These are phyloP conservation scores for Cercospora sp. DNA, from an alignment of 2,329 filamentous ascomycete species.

Conservation along the genomic window DNA sequence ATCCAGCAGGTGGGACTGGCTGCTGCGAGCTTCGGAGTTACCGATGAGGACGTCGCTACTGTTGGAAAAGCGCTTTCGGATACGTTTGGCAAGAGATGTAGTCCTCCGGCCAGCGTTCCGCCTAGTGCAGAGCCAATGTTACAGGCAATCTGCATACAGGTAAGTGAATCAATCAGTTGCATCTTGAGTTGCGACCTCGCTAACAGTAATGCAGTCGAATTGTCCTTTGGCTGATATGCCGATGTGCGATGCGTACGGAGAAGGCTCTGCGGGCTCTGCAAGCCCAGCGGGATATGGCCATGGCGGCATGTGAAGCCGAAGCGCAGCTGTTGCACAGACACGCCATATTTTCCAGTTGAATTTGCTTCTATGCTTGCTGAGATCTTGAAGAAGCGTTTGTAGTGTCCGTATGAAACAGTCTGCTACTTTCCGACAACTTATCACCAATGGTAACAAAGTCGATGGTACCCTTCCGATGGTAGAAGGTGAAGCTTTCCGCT, in stretches of 20 bases:
- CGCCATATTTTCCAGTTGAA: background rate
- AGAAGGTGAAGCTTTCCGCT: background rate
- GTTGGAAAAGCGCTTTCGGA: constrained; percentile 53
- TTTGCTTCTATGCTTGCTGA: background rate
- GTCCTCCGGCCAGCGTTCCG: constrained; percentile 45
- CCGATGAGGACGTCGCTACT: constrained; percentile 51
- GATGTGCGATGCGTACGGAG: background rate
- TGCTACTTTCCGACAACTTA: background rate
- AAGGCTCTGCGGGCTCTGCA: background rate
- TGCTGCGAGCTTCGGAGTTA: constrained; percentile 60
- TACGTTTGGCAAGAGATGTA: constrained; percentile 56
- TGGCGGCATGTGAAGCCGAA: background rate
- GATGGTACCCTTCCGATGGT: background rate
- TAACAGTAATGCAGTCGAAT: background rate
- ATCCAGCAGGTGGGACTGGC: constrained; percentile 59
- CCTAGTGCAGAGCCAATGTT: constrained; percentile 50
- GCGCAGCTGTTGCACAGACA: background rate
- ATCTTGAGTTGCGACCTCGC: background rate
- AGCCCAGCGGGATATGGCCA: background rate
- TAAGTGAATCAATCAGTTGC: background rate
- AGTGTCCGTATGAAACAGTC: background rate
- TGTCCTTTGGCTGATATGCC: constrained; percentile 6
- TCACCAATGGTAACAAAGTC: background rate
- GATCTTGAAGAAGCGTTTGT: background rate
- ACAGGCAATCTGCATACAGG: constrained; percentile 55